Base-by-base conservation (phyloP, 257 asterid species). In the Solanum microdontum region DNA sequence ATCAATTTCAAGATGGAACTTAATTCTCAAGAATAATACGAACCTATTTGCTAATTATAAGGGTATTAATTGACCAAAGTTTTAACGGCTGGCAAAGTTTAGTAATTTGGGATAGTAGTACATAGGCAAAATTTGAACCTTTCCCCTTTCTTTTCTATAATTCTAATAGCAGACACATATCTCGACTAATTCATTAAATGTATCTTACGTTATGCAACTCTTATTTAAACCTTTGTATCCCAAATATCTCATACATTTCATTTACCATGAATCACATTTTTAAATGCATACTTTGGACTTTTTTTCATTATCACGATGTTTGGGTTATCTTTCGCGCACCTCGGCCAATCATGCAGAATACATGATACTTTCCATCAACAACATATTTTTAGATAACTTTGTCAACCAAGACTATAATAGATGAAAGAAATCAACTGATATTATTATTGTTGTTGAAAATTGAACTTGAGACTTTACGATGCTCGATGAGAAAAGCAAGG, bases 261-360 rank as follows among this genome's bases (percentile, higher is more conserved):
- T 72, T 72, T 32, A 72, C 26, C 12, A 30, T 14, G 36, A 72
- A 72, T 72, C 43, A 33, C 79, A 72, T 72, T 11, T 23, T 32
- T 15, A 8, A 72, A 30, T 70, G 77, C 24, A 7, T 8, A 7
- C 0, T 8, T 70, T 13, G 1, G 30, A 28, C 37, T 69, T 1
- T 7, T 55, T 60, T 60, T 60, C 70, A 9, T n/a, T 2, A 62
- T 9, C 30, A 23, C 0, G 14, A 23, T 62, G 3, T 2, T 62
- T 0, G 28, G 0, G 1, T 7, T 26, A 24, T 7, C 1, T 64
- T 64, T n/a, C 4, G 4, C 0, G 0, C 0, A 64, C 7, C 33
- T 64, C 1, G 1, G 0, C 17, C 14, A 62, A 62, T 62, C 0
- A 23, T 23, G 28, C 13, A 62, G 3, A 60, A 62, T 23, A 62